Base-by-base conservation (phyloP, 108 stramenopile genomes). In the Poteriospumella lacustris region DNA sequence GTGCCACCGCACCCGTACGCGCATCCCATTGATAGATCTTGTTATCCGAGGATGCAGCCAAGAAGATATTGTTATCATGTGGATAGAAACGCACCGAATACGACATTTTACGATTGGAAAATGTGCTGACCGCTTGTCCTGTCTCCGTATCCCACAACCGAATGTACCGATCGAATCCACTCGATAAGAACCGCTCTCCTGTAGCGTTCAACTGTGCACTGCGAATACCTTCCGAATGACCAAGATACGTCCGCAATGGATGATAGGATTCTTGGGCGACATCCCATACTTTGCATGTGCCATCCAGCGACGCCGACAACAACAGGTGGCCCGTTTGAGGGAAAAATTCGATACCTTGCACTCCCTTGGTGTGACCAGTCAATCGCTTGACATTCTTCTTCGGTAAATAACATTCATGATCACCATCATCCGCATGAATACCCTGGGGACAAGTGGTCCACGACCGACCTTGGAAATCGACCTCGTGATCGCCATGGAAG, bases 101-200 rank as follows among this genome's bases (percentile, higher is more conserved):
- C 0, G 96, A 93, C 73, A 97, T 92, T 80, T 94, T 92, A 29
- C 93, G 90, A 81, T 96, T 93, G 75, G 92, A 89, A 81, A 93
- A 94, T 1, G 95, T 94, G 58, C 86, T 80, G 68, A 93, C 67
- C 24, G 90, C 91, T 62, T 93, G 82, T 0, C 97, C 98, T 15
- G 92, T 90, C 83, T 97, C 96, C 15, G 92, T 91, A 83, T 97
- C 92, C 98, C 98, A 99, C 75, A 96, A 77, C 44, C 96, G 90
- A 28, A 94, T 58, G 41, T 88, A 95, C 0, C 96, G 89, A 89
- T 97, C 96, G 84, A 94, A 97, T 0, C 91, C 90, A 2, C 88
- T 91, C 29, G 90, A 92, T 5, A 94, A 86, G 80, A 97, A 97
- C 76, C 85, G 86, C 58, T 81, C 80, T 0, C 96, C 97, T 84